A percentile compares a stretch with the other conserved stretches of the same genome.
Conservation (phyloP, 805 yeast genomes). For the Saccharomyces mikatae region DNA sequence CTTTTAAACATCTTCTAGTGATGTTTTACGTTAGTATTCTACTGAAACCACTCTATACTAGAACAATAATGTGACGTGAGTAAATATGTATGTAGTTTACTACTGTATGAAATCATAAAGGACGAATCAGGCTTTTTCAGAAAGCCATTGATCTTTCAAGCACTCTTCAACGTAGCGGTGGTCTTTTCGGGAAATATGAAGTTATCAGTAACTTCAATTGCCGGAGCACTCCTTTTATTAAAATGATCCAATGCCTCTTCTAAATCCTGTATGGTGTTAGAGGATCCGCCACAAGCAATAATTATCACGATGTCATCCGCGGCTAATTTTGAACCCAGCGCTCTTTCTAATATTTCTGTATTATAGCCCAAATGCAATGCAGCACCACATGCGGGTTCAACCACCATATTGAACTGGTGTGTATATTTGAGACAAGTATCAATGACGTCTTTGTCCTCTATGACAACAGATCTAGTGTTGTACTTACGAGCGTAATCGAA, state of each 20-base stretch:
- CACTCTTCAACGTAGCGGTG: neutral
- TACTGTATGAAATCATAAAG: neutral
- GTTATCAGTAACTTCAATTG: neutral
- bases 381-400: conserved; percentile 73
- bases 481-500: conserved; percentile 37
- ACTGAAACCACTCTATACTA: neutral
- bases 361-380: conserved; percentile 48
- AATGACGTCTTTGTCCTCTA: conserved; percentile 50
- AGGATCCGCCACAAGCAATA: conserved; percentile 53
- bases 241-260: conserved; percentile 6
- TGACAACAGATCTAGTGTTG: conserved; percentile 36
- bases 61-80: neutral
- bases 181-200: neutral
- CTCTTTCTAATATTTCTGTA: conserved; percentile 12
- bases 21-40: neutral
- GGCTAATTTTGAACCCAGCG: conserved; percentile 9
- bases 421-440: conserved; percentile 44
- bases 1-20: too few relatives aligned
- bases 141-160: neutral
- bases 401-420: conserved; percentile 41
- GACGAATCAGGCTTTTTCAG: neutral
- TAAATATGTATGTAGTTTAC: neutral
- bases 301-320: conserved; percentile 42
- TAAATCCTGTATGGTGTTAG: conserved; percentile 29
- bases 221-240: neutral